These are phyloP conservation scores for Mycena citricolor DNA, from an alignment of 1,284 basidiomycete genomes.

Conservation along the genomic window DNA sequence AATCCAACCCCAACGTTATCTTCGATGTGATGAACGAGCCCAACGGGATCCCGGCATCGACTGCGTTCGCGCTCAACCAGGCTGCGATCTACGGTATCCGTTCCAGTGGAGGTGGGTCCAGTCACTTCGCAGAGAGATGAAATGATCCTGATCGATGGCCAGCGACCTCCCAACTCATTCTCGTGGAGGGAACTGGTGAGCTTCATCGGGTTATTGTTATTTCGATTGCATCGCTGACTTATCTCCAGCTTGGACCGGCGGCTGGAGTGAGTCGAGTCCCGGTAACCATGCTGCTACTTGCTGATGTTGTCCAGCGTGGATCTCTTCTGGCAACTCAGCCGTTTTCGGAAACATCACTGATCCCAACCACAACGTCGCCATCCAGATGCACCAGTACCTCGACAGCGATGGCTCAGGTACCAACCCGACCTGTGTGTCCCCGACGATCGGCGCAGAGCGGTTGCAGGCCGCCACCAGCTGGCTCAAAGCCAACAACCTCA, in stretches of 20 bases:
- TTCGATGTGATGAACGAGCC: constrained; percentile 70
- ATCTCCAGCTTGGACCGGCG: constrained; percentile 43
- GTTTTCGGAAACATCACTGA: constrained; percentile 56
- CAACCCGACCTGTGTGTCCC: constrained; percentile 51
- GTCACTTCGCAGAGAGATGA: background rate
- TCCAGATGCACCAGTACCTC: constrained; percentile 71
- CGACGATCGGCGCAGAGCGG: constrained; percentile 59
- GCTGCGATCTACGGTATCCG: constrained; percentile 63
- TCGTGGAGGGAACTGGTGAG: constrained; percentile 43
- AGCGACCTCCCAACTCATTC: constrained; percentile 52
- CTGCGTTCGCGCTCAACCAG: constrained; percentile 56
- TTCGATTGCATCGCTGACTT: too few relatives aligned
- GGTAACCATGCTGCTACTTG: background rate
- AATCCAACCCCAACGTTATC: constrained; percentile 51
- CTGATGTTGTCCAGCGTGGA: constrained; percentile 39
- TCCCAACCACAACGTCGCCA: constrained; percentile 61
- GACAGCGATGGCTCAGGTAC: constrained; percentile 67
- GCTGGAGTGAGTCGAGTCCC: constrained; percentile 42
- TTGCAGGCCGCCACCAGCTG: constrained; percentile 55
- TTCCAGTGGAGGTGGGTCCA: constrained; percentile 42
- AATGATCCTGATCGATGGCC: background rate
- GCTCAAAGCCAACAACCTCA: constrained; percentile 58
- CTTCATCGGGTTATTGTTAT: background rate
- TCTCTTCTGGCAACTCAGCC: constrained; percentile 54
- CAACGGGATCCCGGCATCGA: constrained; percentile 47